Evolutionary conservation across 768 basidiomycete species (phyloP), one percentile per base, ranked within the genome.

Genomic region (Lyophyllum semitale): DNA sequence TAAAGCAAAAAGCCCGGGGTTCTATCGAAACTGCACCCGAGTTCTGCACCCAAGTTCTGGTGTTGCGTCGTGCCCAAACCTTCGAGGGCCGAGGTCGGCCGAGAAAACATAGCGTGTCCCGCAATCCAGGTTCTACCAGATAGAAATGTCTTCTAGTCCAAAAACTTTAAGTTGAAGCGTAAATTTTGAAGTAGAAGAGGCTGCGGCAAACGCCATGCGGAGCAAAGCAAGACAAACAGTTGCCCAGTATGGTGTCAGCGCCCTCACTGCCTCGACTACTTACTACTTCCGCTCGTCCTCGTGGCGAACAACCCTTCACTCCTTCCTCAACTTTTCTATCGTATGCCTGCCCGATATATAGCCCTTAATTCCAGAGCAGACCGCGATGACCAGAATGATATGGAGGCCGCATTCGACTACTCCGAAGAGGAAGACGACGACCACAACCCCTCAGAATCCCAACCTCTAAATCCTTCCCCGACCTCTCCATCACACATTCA

Each of bases 331-430:
- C 49, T 46, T 61, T 23, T 33, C 40, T 45, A 25, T 43, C 38
- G 44, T 53, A 80, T 80, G 79, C 68, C 85, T 62, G 79, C 76
- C 60, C 82, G 84, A 61, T 91, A 91, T 78, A 83, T 84, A 1
- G 84, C 88, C 55, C 71, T 91, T 42, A 85, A 81, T 60, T 77
- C 81, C 20, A 75, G 74, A 62, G 71, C 77, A 17, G 81, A 82
- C 66, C 73, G 71, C 43, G 73, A 78, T 51, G 68, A 75, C 8
- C 73, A 77, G 44, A 67, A 78, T 55, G 88, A 72, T 52, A 85
- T 95, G 82, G 88, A 94, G 66, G 91, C 91, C 22, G 92, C 93
- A 1, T 95, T 95, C 61, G 87, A 87, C 67, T 88, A 90, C 61
- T 81, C 84, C 4, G 91, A 91, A 52, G 87, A 87, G 57, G 85